Evolutionary conservation across 2,329 filamentous ascomycete species (phyloP), one percentile per base, ranked within the genome.

Genomic region (Arthrinium phaeospermum): DNA sequence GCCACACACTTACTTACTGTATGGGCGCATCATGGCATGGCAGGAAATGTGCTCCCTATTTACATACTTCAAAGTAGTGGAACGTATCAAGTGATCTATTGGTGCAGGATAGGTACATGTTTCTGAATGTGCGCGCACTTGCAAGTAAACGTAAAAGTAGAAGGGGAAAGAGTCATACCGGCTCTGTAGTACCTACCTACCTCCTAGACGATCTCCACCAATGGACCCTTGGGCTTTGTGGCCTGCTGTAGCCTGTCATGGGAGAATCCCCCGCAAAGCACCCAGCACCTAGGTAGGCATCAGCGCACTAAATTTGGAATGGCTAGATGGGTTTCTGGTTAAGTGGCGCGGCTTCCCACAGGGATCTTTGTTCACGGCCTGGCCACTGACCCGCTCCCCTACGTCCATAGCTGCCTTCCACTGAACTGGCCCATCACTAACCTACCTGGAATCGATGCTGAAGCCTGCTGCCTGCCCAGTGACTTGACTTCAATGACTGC

Each of bases 251-350:
- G 51, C 24, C 30, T 57, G 14, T 24, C 30, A 57, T 57, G 51
- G 27, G 51, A 10, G 30, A 41, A 37, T 22, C 53, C 30, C 53
- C 30, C 53, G 53, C 53, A 64, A n/a, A 64, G 53, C 10, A 37
- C 37, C 37, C n/a, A n/a, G n/a, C n/a, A n/a, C n/a, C n/a, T n/a
- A n/a, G n/a, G n/a, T 16, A 64, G 53, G 53, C 53, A 64, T 37
- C 53, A 41, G 19, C 53, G 19, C 53, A 64, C 53, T 61, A 61
- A 61, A 61, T 37, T 22, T 61, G 53, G 53, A 37, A 61, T 61
- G 53, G 53, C 24, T 24, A 30, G 34, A 61, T 61, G 53, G 53
- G 51, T 24, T 57, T 30, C 51, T 57, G 51, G 24, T 57, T 34
- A 34, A 34, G 16, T 61, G 53, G 57, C 49, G 13, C 57, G 22